Conservation (phyloP, 176 grass and related monocot species). For the Aegilops umbellulata region DNA sequence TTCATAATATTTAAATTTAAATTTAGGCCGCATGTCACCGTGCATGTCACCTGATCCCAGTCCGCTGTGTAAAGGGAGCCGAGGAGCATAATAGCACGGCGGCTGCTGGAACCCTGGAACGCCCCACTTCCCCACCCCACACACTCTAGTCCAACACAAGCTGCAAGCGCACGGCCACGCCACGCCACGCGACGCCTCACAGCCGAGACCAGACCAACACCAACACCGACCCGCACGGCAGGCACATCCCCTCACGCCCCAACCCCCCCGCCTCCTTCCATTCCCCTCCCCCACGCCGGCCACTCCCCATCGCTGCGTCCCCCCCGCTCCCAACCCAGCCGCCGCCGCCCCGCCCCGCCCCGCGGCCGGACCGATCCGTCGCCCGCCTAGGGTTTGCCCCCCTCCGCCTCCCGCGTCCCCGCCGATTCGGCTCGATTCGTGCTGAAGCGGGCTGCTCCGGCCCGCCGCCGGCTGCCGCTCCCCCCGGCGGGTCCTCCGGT, state of each 20-base stretch:
- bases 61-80: neutral
- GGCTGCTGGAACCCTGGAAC: neutral
- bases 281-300: constrained; percentile 28
- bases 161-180: neutral
- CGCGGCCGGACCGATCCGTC: constrained; percentile 24
- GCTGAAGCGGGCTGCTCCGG: neutral
- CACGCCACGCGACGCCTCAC: neutral
- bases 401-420: neutral
- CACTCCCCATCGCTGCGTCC: constrained; percentile 7
- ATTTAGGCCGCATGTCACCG: too few relatives aligned
- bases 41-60: too few relatives aligned
- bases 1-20: too few relatives aligned
- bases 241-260: neutral
- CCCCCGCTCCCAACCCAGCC: neutral
- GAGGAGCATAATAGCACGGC: neutral
- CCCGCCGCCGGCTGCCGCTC: constrained; percentile 1
- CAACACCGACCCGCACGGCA: constrained; percentile 38
- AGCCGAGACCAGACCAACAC: constrained; percentile 18
- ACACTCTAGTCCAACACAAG: neutral
- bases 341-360: neutral
- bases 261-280: neutral
- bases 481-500: neutral
- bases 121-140: neutral
- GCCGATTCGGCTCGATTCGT: constrained; percentile 28
- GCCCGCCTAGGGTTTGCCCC: neutral